Base-by-base conservation (phyloP, 768 basidiomycete species). In the Suillus luteus region DNA sequence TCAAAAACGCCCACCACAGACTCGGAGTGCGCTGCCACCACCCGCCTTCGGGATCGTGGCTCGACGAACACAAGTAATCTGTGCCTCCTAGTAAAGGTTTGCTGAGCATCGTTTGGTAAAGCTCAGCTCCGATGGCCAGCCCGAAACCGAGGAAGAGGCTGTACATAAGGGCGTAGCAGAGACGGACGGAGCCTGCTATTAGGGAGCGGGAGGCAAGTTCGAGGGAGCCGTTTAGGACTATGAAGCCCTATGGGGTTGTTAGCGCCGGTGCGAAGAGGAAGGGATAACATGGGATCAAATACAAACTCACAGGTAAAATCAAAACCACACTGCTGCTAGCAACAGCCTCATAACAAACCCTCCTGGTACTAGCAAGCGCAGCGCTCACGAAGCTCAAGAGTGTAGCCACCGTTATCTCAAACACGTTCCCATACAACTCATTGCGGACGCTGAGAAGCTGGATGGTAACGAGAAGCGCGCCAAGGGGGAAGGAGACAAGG, bases 131-230 rank as follows among this genome's bases (percentile, higher is more conserved):
- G 54, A 95, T 91, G 0, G 91, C 85, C 11, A 94, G 85, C 5
- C 94, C 93, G 71, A 95, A 92, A 0, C 90, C 89, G 9, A 90
- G 79, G 73, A 88, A 89, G 19, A 89, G 79, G n/a, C 90, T 87
- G 70, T 95, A 95, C 62, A 91, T 82, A 60, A 91, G 80, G 31
- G 91, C 84, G 69, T 91, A 95, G 67, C 90, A 91, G 17, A 95
- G 80, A 44, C 92, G 83, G 38, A 95, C 92, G 12, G 91, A 88
- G n/a, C 94, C 92, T 0, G 91, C 82, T 37, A 93, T 86, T 69
- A 96, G 88, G 65, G 91, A 91, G 19, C 92, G 84, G 3, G 91
- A 89, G 64, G 91, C 85, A 24, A 94, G 77, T 71, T 95, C 93
- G 37, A 95, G 85, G 12, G 88, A 83, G 57, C 90, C 94, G 68